Conservation (phyloP, 2,329 filamentous ascomycete genomes). For the Sporothrix globosa region DNA sequence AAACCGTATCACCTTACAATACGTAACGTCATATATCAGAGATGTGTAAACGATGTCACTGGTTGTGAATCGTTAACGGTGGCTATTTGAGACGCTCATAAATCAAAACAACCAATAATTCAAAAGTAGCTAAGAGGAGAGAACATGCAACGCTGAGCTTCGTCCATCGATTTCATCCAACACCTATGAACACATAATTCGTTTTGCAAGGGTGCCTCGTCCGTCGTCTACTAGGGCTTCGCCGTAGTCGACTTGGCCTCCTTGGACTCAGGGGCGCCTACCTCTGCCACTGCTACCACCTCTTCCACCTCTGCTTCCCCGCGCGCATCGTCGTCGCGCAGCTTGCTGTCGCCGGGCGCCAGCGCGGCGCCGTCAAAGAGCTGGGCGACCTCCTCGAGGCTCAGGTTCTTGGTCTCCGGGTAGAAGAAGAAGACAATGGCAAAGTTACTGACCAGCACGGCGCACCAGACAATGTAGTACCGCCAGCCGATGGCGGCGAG, state of each 20-base stretch:
- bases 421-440: constrained; percentile 40
- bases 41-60: too few relatives aligned
- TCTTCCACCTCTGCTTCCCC: neutral
- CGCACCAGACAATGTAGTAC: constrained; percentile 37
- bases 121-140: neutral
- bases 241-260: neutral
- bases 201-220: neutral
- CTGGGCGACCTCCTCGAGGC: constrained; percentile 50
- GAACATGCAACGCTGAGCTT: neutral
- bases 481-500: constrained; percentile 37
- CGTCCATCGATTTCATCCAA: neutral
- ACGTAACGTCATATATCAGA: too few relatives aligned
- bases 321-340: neutral
- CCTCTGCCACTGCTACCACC: neutral
- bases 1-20: too few relatives aligned
- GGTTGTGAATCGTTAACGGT: too few relatives aligned
- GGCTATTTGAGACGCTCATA: neutral
- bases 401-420: constrained; percentile 34
- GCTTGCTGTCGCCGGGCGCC: neutral
- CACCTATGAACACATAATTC: neutral
- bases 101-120: neutral
- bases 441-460: constrained; percentile 32
- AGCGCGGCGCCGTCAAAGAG: constrained; percentile 47
- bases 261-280: neutral
- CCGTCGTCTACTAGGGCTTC: neutral